A percentile compares a stretch with the other conserved stretches of the same genome.
These are phyloP conservation scores for Ceratocystiopsis brevicomis DNA, from an alignment of 2,329 filamentous ascomycete genomes.

Conservation along the genomic window DNA sequence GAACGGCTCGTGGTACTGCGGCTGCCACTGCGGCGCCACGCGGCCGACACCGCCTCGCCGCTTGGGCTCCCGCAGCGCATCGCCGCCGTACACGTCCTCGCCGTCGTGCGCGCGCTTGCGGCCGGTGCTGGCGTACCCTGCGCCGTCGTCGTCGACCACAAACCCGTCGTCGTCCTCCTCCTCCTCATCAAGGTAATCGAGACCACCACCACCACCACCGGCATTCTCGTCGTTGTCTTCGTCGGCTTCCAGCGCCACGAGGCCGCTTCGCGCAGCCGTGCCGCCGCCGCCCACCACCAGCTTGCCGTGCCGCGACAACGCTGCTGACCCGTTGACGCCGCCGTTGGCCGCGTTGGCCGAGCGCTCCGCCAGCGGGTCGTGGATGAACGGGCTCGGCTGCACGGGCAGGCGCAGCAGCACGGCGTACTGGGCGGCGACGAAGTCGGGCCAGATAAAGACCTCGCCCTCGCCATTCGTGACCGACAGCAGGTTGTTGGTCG, in stretches of 20 bases:
- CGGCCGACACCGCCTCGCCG: conserved; percentile 19
- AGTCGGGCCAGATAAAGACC: conserved; percentile 70
- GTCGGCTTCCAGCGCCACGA: conserved; percentile 1
- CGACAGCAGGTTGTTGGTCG: conserved; percentile 67
- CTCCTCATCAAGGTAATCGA: not conserved
- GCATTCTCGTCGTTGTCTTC: conserved; percentile 3
- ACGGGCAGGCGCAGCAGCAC: conserved; percentile 35
- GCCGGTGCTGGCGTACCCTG: conserved; percentile 48
- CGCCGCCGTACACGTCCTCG: conserved; percentile 33
- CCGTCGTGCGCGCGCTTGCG: conserved; percentile 29
- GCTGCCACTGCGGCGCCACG: conserved; percentile 22
- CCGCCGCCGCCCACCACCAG: too few species aligned
- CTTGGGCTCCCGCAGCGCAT: conserved; percentile 28
- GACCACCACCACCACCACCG: not conserved
- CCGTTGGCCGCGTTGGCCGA: conserved; percentile 31
- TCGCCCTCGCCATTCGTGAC: conserved; percentile 89
- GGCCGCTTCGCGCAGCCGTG: not conserved
- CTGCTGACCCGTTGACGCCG: not conserved
- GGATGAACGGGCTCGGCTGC: conserved; percentile 71
- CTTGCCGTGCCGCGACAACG: too few species aligned
- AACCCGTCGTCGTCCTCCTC: conserved; percentile 44
- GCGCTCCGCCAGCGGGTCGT: conserved; percentile 55
- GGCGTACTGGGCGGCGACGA: conserved; percentile 39
- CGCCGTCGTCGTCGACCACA: conserved; percentile 46
- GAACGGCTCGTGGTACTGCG: conserved; percentile 65